A percentile compares a stretch with the other conserved stretches of the same genome.
Conservation (phyloP, 257 asterid genomes). For the Solanum ossicruentum region DNA sequence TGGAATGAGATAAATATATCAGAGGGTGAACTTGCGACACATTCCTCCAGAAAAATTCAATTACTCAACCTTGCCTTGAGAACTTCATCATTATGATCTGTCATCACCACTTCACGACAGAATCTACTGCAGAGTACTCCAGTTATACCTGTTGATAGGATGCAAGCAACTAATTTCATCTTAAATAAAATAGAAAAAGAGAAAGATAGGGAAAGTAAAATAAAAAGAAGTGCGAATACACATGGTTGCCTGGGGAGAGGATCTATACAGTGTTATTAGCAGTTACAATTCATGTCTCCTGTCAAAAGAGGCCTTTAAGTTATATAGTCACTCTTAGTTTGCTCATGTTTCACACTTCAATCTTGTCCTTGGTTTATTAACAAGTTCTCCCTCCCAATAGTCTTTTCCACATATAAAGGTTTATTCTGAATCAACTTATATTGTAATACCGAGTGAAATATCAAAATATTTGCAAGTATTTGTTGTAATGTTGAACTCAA, state of each 20-base stretch:
- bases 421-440: background rate
- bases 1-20: slow-evolving; percentile 20
- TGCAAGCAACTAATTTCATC: background rate
- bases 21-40: slow-evolving; percentile 4
- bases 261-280: background rate
- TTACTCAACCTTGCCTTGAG: slow-evolving; percentile 67
- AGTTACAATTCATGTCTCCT: background rate
- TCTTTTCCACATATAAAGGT: background rate
- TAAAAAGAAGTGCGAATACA: background rate
- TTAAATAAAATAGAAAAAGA: background rate
- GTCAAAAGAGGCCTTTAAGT: background rate
- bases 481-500: background rate
- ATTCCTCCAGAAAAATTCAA: slow-evolving; percentile 4
- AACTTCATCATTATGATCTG: slow-evolving; percentile 90
- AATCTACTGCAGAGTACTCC: slow-evolving; percentile 83
- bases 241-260: background rate
- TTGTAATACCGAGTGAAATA: background rate
- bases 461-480: background rate
- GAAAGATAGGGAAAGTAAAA: background rate
- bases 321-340: background rate
- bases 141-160: slow-evolving; percentile 54
- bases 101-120: slow-evolving; percentile 63
- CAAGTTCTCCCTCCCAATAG: background rate
- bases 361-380: background rate
- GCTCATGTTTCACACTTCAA: background rate